Conservation (phyloP, 306 rosid genomes). For the Parietaria judaica region DNA sequence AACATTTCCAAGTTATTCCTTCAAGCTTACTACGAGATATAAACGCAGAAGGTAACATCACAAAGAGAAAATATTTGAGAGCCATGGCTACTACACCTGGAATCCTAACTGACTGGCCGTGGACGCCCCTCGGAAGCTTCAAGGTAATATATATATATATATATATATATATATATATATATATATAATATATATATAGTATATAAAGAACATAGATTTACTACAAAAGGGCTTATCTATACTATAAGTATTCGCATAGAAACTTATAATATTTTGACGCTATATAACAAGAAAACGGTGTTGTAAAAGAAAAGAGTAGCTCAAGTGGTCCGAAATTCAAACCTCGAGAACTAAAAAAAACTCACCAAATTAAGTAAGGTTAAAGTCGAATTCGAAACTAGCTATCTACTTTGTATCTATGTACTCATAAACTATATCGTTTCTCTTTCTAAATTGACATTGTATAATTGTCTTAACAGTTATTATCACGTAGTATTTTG, state of each 20-base stretch:
- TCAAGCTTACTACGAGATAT: no score
- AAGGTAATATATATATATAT: constrained; percentile 28
- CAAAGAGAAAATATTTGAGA: no score
- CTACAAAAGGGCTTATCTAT: no score
- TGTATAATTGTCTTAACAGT: background rate
- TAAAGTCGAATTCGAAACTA: background rate
- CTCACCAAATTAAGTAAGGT: background rate
- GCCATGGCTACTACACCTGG: constrained; percentile 57
- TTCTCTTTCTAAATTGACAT: no score
- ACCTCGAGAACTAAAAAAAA: background rate
- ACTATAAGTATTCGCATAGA: background rate
- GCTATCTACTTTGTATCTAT: background rate
- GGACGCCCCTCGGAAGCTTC: constrained; percentile 50
- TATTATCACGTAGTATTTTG: background rate
- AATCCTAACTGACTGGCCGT: constrained; percentile 61
- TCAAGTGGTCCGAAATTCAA: background rate
- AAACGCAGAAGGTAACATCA: no score
- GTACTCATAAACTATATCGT: background rate
- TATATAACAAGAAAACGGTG: no score
- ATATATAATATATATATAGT: no score
- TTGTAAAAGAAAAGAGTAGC: background rate
- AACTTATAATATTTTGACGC: no score
- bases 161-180: background rate
- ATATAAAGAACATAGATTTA: no score
- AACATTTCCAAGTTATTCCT: no score